phyloP scores from a whole-genome alignment of 2,329 filamentous ascomycete genomes.

The Botryosphaeria dothidea region DNA sequence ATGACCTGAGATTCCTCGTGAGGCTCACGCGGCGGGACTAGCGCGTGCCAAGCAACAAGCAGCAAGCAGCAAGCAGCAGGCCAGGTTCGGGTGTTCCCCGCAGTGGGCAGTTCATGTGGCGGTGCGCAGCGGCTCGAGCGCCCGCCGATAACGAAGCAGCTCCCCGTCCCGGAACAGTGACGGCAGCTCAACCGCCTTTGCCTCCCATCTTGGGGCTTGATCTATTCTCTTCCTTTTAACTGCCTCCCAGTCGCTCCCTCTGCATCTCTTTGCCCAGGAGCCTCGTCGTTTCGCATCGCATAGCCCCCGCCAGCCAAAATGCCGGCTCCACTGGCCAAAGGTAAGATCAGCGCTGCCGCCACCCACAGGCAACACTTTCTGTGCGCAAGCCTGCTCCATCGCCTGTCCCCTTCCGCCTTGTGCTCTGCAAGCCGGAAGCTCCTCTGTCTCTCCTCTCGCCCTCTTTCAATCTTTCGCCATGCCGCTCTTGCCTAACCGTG shows the following conservation, averaged over 20 bases:
- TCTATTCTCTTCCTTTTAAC: not conserved
- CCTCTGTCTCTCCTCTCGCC: constrained; percentile 11
- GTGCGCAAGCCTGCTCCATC: constrained; percentile 17
- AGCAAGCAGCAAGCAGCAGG: not conserved
- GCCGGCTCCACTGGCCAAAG: constrained; percentile 45
- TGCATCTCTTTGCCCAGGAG: not conserved
- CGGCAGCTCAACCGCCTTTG: not conserved
- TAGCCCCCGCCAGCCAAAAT: constrained; percentile 25
- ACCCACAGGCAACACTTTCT: constrained; percentile 25
- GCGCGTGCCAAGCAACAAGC: not conserved
- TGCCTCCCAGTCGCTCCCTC: not conserved
- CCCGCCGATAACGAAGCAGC: constrained; percentile 9
- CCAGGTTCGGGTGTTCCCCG: constrained; percentile 3
- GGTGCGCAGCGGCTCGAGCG: constrained; percentile 7
- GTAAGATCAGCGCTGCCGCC: constrained; percentile 32
- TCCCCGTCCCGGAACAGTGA: constrained; percentile 3
- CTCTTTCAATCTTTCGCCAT: constrained; percentile 6
- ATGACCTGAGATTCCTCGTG: not conserved
- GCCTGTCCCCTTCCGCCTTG: constrained; percentile 24
- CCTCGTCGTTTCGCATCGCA: not conserved
- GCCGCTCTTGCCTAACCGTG: constrained; percentile 30
- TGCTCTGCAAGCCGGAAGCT: not conserved
- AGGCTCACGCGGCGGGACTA: not conserved
- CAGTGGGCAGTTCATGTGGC: constrained; percentile 7
- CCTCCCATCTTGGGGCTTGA: not conserved